A percentile compares a stretch with the other conserved stretches of the same genome.
Evolutionary conservation across 768 basidiomycete genomes (phyloP).

Genomic region (Lactifluus subvellereus): DNA sequence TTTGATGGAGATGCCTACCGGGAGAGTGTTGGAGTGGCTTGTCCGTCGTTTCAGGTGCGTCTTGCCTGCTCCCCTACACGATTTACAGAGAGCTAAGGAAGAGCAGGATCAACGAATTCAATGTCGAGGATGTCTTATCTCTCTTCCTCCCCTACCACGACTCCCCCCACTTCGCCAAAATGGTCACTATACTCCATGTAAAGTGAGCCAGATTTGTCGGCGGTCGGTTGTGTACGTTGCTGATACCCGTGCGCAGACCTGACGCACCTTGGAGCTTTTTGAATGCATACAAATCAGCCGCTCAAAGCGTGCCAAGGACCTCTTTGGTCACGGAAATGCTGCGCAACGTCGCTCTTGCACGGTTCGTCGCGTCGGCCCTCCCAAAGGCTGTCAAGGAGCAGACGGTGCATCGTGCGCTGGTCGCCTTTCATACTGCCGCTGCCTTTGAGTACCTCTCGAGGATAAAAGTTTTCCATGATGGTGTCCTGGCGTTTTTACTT

Average conservation of each 20-base stretch:
- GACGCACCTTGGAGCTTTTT: slow-evolving; percentile 65
- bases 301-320: slow-evolving; percentile 65
- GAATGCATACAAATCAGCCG: slow-evolving; percentile 67
- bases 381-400: slow-evolving; percentile 48
- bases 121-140: slow-evolving; percentile 67
- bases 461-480: slow-evolving; percentile 54
- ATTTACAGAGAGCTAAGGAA: background rate
- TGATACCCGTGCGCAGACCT: slow-evolving; percentile 37
- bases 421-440: slow-evolving; percentile 77
- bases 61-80: background rate
- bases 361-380: slow-evolving; percentile 63
- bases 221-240: background rate
- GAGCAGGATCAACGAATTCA: slow-evolving; percentile 86
- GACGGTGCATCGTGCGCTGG: slow-evolving; percentile 52
- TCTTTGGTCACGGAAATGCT: slow-evolving; percentile 76
- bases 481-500: slow-evolving; percentile 56
- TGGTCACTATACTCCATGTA: slow-evolving; percentile 80
- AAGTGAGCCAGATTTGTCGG: slow-evolving; percentile 40
- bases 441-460: slow-evolving; percentile 74
- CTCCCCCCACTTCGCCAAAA: slow-evolving; percentile 89
- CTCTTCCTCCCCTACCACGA: slow-evolving; percentile 94
- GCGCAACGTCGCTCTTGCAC: slow-evolving; percentile 61
- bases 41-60: slow-evolving; percentile 85
- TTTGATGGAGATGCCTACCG: slow-evolving; percentile 73
- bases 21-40: slow-evolving; percentile 90